Conservation (phyloP, 2,329 filamentous ascomycete species). For the Aspergillus udagawae region DNA sequence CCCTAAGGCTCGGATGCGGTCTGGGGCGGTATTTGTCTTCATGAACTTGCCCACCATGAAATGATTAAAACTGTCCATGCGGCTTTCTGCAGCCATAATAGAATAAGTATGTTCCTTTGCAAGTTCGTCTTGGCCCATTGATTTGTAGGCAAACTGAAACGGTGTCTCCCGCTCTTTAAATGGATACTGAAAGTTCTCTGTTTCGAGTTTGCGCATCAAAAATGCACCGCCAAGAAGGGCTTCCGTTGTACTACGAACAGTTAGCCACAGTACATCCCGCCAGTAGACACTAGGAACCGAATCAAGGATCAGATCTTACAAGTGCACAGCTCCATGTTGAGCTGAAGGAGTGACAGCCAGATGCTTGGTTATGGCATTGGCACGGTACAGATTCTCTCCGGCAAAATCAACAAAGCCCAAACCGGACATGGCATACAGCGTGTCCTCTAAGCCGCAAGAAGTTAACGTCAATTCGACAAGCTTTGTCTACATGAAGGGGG, state of each 20-base stretch:
- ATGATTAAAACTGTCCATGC: slow-evolving; percentile 37
- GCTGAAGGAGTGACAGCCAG: slow-evolving; percentile 32
- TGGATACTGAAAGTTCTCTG: slow-evolving; percentile 32
- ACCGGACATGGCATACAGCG: slow-evolving; percentile 35
- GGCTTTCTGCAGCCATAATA: slow-evolving; percentile 34
- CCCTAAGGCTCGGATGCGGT: slow-evolving; percentile 25
- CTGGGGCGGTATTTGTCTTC: slow-evolving; percentile 31
- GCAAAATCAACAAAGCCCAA: slow-evolving; percentile 32
- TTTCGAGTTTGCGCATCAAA: slow-evolving; percentile 31
- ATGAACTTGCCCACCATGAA: slow-evolving; percentile 39
- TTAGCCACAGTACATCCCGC: not conserved
- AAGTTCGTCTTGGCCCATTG: slow-evolving; percentile 27
- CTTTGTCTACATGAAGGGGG: not conserved
- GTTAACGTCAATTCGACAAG: too few relatives aligned
- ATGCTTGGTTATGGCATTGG: slow-evolving; percentile 33
- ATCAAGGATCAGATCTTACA: slow-evolving; percentile 18
- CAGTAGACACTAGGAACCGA: too few relatives aligned
- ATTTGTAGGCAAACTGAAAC: slow-evolving; percentile 31
- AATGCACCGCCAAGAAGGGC: slow-evolving; percentile 34
- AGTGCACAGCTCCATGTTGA: slow-evolving; percentile 36
- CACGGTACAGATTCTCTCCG: slow-evolving; percentile 26
- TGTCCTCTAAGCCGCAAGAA: slow-evolving; percentile 25
- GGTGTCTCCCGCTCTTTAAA: slow-evolving; percentile 32
- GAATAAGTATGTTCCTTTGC: slow-evolving; percentile 32
- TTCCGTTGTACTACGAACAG: slow-evolving; percentile 28